phyloP scores from a whole-genome alignment of 148 eudicot species.

The Chenopodium album region DNA sequence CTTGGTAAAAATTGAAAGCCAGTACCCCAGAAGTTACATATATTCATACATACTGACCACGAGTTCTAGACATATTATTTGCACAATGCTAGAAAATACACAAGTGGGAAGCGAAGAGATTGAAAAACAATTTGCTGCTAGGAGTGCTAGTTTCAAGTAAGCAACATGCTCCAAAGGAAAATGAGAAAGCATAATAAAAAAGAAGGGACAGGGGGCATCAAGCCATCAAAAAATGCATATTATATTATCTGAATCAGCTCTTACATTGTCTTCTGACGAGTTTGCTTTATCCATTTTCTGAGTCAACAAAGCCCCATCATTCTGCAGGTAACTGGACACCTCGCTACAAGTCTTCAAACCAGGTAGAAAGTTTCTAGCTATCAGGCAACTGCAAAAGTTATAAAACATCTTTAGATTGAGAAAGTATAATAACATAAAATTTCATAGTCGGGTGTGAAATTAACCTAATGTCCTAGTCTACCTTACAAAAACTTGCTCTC shows the following conservation, averaged over 20 bases:
- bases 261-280: conserved; percentile 47
- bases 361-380: conserved; percentile 76
- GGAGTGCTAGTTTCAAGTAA: neutral
- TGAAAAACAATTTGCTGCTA: neutral
- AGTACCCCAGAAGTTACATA: conserved; percentile 5
- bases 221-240: conserved; percentile 34
- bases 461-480: neutral
- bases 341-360: conserved; percentile 90
- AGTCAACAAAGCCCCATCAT: conserved; percentile 43
- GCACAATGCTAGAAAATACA: neutral
- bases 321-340: conserved; percentile 64
- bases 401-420: conserved; percentile 17
- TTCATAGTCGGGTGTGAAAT: neutral
- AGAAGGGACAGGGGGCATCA: neutral
- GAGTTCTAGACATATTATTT: neutral
- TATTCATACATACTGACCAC: conserved; percentile 2
- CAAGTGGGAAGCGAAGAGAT: neutral
- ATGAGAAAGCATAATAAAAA: neutral
- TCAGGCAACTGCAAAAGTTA: conserved; percentile 68
- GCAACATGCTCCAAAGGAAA: neutral
- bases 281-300: conserved; percentile 34
- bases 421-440: conserved; percentile 1
- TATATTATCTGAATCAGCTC: conserved; percentile 42
- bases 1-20: neutral
- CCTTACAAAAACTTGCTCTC: neutral